Conservation (phyloP, 2,329 filamentous ascomycete species). For the Dactylellina parvicollis region DNA sequence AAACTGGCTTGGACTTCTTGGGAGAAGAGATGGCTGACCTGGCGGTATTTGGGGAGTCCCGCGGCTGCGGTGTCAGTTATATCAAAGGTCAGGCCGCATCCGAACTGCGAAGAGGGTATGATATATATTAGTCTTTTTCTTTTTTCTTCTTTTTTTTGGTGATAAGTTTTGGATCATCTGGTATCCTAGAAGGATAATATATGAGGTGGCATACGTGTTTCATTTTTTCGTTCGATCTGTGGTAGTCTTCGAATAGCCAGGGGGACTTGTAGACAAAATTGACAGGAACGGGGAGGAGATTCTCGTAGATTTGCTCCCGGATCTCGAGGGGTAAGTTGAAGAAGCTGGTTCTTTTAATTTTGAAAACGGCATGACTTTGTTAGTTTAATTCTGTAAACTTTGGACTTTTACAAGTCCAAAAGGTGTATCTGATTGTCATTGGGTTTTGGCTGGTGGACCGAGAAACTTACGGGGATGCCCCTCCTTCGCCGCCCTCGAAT, state of each 20-base stretch:
- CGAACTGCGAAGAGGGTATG: background rate
- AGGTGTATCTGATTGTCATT: no score
- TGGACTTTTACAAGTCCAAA: no score
- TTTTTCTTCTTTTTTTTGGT: background rate
- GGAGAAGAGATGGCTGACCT: background rate
- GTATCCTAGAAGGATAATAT: no score
- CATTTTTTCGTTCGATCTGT: background rate
- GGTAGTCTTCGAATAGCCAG: slow-evolving; percentile 6
- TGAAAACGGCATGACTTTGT: background rate
- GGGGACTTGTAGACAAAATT: slow-evolving; percentile 42
- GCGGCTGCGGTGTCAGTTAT: background rate
- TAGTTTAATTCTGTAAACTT: background rate
- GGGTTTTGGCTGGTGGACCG: no score
- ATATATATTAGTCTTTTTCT: background rate
- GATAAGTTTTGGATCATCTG: no score
- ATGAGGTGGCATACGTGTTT: slow-evolving; percentile 15
- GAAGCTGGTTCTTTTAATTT: slow-evolving; percentile 15
- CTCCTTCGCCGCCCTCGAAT: no score
- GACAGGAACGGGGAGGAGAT: slow-evolving; percentile 15
- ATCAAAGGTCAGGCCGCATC: background rate
- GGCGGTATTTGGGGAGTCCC: background rate
- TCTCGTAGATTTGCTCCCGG: slow-evolving; percentile 40
- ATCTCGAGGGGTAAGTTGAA: slow-evolving; percentile 35
- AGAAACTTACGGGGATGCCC: no score
- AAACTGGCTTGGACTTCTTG: slow-evolving; percentile 2